Conservation (phyloP, 2,329 filamentous ascomycete species). For the Aureobasidium sp. region DNA sequence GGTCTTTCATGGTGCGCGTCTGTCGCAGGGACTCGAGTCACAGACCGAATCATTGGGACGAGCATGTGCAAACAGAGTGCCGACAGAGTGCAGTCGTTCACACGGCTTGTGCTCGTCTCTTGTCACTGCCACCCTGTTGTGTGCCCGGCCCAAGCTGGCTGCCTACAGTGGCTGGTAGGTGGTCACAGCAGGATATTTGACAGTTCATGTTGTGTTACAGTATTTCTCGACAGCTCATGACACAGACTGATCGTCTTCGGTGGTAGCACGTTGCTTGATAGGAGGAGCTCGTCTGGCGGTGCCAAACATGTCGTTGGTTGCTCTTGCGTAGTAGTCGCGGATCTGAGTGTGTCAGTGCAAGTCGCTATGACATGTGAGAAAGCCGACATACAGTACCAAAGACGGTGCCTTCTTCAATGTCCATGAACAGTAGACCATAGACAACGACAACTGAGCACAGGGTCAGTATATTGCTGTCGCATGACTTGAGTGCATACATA, state of each 20-base stretch:
- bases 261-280: background rate
- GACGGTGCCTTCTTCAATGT: slow-evolving; percentile 6
- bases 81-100: background rate
- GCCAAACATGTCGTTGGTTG: slow-evolving; percentile 10
- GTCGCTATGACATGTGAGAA: background rate
- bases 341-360: background rate
- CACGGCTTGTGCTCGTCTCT: background rate
- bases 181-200: background rate
- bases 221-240: background rate
- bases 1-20: background rate
- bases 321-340: background rate
- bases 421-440: slow-evolving; percentile 14
- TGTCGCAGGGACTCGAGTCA: background rate
- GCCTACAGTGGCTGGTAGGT: background rate
- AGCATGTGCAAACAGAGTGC: background rate
- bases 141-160: background rate
- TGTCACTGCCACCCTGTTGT: background rate
- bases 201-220: background rate
- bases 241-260: background rate
- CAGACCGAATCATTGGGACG: background rate
- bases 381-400: slow-evolving; percentile 9
- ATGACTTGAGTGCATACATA: slow-evolving; percentile 29
- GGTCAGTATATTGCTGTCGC: background rate
- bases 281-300: background rate
- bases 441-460: slow-evolving; percentile 8